Conservation (phyloP, 305 asterid species). For the Ilex paraguariensis region DNA sequence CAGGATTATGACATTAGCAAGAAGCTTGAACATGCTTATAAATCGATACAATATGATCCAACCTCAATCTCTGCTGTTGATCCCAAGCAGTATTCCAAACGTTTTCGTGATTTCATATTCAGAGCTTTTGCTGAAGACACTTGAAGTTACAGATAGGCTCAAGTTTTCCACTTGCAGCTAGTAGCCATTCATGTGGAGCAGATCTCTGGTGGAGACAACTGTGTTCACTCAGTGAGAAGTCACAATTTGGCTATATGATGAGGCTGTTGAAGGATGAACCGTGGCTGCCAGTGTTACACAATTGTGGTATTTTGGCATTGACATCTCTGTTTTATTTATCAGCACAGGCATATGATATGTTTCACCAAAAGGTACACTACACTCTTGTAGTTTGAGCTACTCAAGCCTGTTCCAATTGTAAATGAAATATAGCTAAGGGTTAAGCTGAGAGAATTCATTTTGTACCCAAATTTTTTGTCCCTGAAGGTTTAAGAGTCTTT, state of each 20-base stretch:
- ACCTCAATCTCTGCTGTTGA: slow-evolving; percentile 91
- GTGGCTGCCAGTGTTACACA: neutral
- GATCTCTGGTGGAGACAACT: neutral
- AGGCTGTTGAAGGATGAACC: neutral
- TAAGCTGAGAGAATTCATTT: neutral
- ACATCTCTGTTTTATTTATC: neutral
- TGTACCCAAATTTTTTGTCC: neutral
- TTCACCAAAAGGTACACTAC: slow-evolving; percentile 12
- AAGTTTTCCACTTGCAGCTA: slow-evolving; percentile 6
- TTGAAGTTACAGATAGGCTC: slow-evolving; percentile 21
- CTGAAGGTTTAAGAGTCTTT: too few relatives aligned
- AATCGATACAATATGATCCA: slow-evolving; percentile 80
- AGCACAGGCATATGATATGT: slow-evolving; percentile 6
- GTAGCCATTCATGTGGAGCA: slow-evolving; percentile 8
- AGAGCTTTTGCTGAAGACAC: slow-evolving; percentile 64
- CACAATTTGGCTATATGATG: too few relatives aligned
- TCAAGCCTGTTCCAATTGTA: slow-evolving; percentile 24
- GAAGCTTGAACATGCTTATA: slow-evolving; percentile 96
- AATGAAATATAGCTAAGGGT: slow-evolving; percentile 4
- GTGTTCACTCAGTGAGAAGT: too few relatives aligned
- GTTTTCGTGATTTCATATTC: slow-evolving; percentile 81
- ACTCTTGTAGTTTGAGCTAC: slow-evolving; percentile 12
- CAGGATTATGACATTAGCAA: slow-evolving; percentile 93
- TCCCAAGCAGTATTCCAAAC: slow-evolving; percentile 79
- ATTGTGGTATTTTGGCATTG: slow-evolving; percentile 6